Evolutionary conservation across 176 grass and related monocot species (phyloP).

Genomic region (Tillandsia leiboldiana): DNA sequence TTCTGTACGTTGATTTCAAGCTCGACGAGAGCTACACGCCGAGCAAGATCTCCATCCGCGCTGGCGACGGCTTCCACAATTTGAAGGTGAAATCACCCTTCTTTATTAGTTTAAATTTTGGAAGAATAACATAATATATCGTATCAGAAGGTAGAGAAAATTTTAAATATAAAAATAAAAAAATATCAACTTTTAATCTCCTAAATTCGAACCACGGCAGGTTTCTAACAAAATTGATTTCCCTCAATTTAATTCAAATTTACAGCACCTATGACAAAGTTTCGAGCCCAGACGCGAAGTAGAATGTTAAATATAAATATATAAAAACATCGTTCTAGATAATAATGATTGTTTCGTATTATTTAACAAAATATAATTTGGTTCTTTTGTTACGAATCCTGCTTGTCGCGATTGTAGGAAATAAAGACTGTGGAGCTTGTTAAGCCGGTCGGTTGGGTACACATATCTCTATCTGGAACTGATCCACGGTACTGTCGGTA

Average conservation of each 20-base stretch:
- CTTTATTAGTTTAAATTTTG: neutral
- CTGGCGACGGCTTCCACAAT: conserved; percentile 96
- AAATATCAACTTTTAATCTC: too few relatives aligned
- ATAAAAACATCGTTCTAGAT: too few relatives aligned
- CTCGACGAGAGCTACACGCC: conserved; percentile 94
- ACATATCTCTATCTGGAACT: conserved; percentile 69
- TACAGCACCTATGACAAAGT: too few relatives aligned
- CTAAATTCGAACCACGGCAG: too few relatives aligned
- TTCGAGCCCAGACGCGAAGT: too few relatives aligned
- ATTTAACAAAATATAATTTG: neutral
- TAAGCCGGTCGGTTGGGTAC: conserved; percentile 88
- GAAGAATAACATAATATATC: too few relatives aligned
- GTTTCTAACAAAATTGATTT: too few relatives aligned
- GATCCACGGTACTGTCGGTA: conserved; percentile 50
- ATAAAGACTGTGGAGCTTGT: conserved; percentile 92
- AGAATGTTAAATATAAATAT: too few relatives aligned
- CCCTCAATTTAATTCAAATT: too few relatives aligned
- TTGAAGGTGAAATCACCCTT: conserved; percentile 49
- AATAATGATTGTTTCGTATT: too few relatives aligned
- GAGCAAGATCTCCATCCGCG: conserved; percentile 86
- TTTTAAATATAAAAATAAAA: too few relatives aligned
- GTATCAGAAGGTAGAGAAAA: too few relatives aligned
- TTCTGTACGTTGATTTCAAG: conserved; percentile 92
- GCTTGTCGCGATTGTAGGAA: conserved; percentile 38
- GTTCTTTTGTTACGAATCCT: neutral